phyloP scores from a whole-genome alignment of 768 basidiomycete genomes.

The Russula abietina region DNA sequence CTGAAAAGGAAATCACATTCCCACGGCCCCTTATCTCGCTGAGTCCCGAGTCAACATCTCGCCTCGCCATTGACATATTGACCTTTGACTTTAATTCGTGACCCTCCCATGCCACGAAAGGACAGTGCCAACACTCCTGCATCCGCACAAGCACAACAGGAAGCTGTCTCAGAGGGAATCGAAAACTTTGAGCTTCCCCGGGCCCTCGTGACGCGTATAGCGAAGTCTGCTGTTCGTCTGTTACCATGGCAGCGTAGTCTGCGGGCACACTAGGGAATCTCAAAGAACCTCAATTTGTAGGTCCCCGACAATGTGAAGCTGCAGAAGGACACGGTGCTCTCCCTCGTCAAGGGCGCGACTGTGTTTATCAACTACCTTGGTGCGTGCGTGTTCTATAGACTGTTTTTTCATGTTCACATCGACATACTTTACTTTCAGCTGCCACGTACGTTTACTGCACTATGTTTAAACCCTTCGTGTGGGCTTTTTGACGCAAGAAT shows the following conservation, averaged over 20 bases:
- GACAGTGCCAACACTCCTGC: constrained; percentile 49
- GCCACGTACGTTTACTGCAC: constrained; percentile 32
- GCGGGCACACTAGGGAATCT: not conserved
- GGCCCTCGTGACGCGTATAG: constrained; percentile 66
- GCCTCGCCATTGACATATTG: too few relatives aligned
- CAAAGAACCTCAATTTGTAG: too few relatives aligned
- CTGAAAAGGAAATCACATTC: not conserved
- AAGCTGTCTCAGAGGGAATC: constrained; percentile 75
- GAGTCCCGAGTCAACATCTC: too few relatives aligned
- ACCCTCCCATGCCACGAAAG: constrained; percentile 60
- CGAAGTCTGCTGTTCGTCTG: constrained; percentile 66
- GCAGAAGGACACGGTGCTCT: constrained; percentile 83
- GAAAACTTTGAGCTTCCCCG: constrained; percentile 88
- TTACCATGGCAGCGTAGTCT: not conserved
- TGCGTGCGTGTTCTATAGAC: constrained; percentile 34
- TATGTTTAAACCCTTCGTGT: not conserved
- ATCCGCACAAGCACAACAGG: constrained; percentile 73
- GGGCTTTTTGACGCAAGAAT: not conserved
- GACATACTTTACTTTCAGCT: constrained; percentile 4
- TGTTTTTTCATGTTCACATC: not conserved
- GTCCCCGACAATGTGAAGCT: constrained; percentile 75
- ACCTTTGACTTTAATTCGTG: not conserved
- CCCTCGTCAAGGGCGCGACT: constrained; percentile 82
- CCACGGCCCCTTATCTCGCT: too few relatives aligned
- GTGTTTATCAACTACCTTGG: constrained; percentile 95